A percentile compares a stretch with the other conserved stretches of the same genome.
phyloP scores from a whole-genome alignment of 208 protist genomes.

The Wallacemonas sp. region DNA sequence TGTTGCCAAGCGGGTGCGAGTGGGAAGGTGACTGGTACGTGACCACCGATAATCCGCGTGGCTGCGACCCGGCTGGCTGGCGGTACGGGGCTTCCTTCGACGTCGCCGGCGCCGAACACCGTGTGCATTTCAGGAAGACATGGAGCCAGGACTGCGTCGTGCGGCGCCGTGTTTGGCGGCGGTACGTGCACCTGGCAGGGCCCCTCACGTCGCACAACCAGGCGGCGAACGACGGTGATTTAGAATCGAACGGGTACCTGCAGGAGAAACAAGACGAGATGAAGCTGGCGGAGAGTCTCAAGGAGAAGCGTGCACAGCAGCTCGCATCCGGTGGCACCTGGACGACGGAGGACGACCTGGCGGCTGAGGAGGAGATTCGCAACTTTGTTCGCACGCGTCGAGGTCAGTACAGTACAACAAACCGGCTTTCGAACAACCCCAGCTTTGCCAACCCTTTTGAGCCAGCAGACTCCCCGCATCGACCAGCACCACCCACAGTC shows the following conservation, averaged over 20 bases:
- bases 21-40: slow-evolving; percentile 63
- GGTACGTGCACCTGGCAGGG: slow-evolving; percentile 28
- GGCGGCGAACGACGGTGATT: slow-evolving; percentile 11
- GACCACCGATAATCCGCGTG: slow-evolving; percentile 30
- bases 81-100: slow-evolving; percentile 48
- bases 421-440: slow-evolving; percentile 24
- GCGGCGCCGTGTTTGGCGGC: slow-evolving; percentile 49
- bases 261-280: slow-evolving; percentile 47
- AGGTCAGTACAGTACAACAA: slow-evolving; percentile 19
- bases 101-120: not conserved
- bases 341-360: slow-evolving; percentile 40
- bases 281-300: slow-evolving; percentile 39
- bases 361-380: slow-evolving; percentile 46
- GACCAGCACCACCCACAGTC: not conserved
- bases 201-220: slow-evolving; percentile 12
- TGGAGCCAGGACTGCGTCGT: slow-evolving; percentile 42
- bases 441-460: slow-evolving; percentile 49
- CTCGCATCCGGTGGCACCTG: slow-evolving; percentile 28
- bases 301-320: slow-evolving; percentile 20
- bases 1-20: slow-evolving; percentile 36
- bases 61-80: slow-evolving; percentile 47
- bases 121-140: slow-evolving; percentile 47
- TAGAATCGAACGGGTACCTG: slow-evolving; percentile 28
- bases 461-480: not conserved
- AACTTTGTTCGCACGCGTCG: slow-evolving; percentile 31